Base-by-base conservation (phyloP, 208 protist species). In the Trypanosoma lewisi region DNA sequence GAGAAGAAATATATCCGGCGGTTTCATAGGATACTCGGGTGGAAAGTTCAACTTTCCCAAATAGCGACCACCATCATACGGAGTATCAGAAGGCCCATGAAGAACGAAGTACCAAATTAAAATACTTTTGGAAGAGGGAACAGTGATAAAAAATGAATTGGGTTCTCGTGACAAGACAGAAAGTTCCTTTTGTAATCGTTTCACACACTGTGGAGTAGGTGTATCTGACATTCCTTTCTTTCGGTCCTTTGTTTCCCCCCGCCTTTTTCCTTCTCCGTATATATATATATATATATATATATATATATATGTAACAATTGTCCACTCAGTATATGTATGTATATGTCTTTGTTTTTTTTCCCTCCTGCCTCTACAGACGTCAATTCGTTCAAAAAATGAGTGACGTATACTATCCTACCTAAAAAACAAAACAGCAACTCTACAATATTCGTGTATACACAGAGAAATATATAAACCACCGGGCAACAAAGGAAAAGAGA, bases 91-190 rank as follows among this genome's bases (percentile, higher is more conserved):
- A 4, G 95, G 83, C 8, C 96, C 97, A 31, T 89, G 94, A 95
- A 99, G 31, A 90, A 89, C 34, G 98, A 96, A 58, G 99, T 89
- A 83, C 96, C 98, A 99, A 31, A 90, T 82, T 39, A 99, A 95
- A 54, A 99, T 88, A 80, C 99, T 97, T 21, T 71, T 34, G 4
- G 72, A 57, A 12, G 82, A 76, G 0, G 89, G 87, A 1, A 37
- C 49, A n/a, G 83, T 72, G 4, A 56, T 12, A 55, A 80, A 90
- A 21, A 71, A 42, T 8, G 70, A 39, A 11, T 78, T 51, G 7
- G 59, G 47, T 23, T 83, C 70, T 19, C 49, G 59, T 19, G 63
- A 25, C 4, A 94, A 57, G 33, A 54, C 64, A 30, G 28, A 58
- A 49, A 85, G 66, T 67, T 96, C 87, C 53, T 81, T 91, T 42